These are phyloP conservation scores for Trypanosoma caninum DNA, from an alignment of 208 protist genomes.

Conservation along the genomic window DNA sequence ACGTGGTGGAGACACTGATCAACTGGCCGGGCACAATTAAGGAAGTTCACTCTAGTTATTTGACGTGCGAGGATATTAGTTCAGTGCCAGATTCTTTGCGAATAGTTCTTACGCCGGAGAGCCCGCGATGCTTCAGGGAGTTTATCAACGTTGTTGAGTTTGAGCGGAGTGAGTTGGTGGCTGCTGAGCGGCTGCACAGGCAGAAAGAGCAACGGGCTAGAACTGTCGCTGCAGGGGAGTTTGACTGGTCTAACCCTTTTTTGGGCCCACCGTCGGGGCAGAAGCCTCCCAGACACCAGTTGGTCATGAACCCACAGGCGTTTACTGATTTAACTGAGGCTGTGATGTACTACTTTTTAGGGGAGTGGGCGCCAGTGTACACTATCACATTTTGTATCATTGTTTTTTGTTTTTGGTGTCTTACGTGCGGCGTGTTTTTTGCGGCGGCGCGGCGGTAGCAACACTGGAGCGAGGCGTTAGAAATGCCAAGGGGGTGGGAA, in stretches of 20 bases:
- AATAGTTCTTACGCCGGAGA: constrained; percentile 35
- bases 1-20: constrained; percentile 32
- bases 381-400: constrained; percentile 2
- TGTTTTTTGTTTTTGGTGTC: background rate
- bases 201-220: background rate
- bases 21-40: constrained; percentile 27
- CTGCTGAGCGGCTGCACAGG: constrained; percentile 19
- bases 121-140: constrained; percentile 27
- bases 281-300: constrained; percentile 28
- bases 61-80: constrained; percentile 32
- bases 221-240: constrained; percentile 8
- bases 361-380: constrained; percentile 16
- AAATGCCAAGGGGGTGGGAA: background rate
- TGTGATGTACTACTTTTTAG: constrained; percentile 30
- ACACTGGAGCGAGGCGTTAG: background rate
- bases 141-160: constrained; percentile 22
- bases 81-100: constrained; percentile 30
- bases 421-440: constrained; percentile 9
- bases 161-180: constrained; percentile 30
- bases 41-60: constrained; percentile 47
- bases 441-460: background rate
- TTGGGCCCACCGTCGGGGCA: constrained; percentile 18
- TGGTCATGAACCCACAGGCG: constrained; percentile 62
- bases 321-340: constrained; percentile 46
- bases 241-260: constrained; percentile 53